Evolutionary conservation across 441 rosid species (phyloP), one percentile per base, ranked within the genome.

Genomic region (Jatropha multifida): DNA sequence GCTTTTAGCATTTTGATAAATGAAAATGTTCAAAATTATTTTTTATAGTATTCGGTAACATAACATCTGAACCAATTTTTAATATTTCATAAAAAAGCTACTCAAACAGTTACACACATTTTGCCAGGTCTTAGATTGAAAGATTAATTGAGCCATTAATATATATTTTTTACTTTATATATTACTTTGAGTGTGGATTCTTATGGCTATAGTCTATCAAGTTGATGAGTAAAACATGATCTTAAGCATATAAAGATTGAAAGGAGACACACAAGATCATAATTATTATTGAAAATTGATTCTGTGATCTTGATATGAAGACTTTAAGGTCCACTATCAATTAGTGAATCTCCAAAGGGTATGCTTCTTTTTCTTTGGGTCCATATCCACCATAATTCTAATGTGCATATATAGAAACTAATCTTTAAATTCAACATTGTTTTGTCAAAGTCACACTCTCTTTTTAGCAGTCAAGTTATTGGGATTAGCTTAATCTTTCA

Each of bases 191-290:
- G 20, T 40, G n/a, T 64, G 38, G 13, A 13, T 12, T 55, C 26
- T 44, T 42, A 11, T 42, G 71, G 23, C 7, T 9, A 27, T 65
- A 7, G 10, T 15, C 23, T 68, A 68, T 51, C 71, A 68, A 42
- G 32, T 65, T 38, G 68, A 5, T 5, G 14, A 59, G 65, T 40
- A 42, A 44, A 7, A 41, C 1, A 1, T 17, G 63, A 49, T 13
- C 9, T 38, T 27, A 61, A 68, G 40, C 26, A n/a, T 42, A 42
- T n/a, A 46, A 54, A 65, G n/a, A 74, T 58, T 49, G 68, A 38
- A 41, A n/a, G 14, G 72, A 73, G 76, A n/a, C 67, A 59, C 69
- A 52, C 65, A 66, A 66, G 26, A 71, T 75, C 76, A 44, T n/a
- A 7, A 5, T 64, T 18, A 66, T 69, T 73, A 79, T 75, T 66